Percentiles rank a stretch among this genome's conserved stretches.
Evolutionary conservation across 176 grass and related monocot genomes (phyloP).

Genomic region (Triticum timopheevii): DNA sequence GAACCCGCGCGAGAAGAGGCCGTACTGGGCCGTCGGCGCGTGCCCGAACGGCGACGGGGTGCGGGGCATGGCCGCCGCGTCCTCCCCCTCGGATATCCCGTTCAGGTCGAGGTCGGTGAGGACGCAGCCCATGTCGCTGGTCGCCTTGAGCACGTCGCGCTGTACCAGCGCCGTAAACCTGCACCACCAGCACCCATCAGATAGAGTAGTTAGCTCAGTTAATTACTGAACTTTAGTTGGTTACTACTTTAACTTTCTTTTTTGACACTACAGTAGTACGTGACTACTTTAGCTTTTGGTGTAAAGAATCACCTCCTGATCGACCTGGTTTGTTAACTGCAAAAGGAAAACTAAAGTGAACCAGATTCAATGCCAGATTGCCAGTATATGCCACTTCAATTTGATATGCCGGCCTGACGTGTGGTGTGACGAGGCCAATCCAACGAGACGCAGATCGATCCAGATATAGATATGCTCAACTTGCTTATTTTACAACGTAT

Average conservation of each 20-base stretch:
- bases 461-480: background rate
- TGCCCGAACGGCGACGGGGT: background rate
- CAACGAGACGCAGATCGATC: background rate
- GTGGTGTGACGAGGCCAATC: background rate
- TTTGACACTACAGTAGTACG: background rate
- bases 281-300: background rate
- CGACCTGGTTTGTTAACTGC: background rate
- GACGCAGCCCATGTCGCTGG: constrained; percentile 53
- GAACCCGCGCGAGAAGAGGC: constrained; percentile 31
- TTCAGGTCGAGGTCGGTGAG: constrained; percentile 23
- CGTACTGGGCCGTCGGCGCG: background rate
- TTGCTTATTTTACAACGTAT: background rate
- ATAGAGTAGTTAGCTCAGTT: background rate
- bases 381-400: background rate
- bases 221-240: background rate
- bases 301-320: background rate
- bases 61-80: constrained; percentile 11
- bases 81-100: constrained; percentile 28
- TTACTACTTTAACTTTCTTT: background rate
- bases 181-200: background rate
- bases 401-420: background rate
- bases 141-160: constrained; percentile 60
- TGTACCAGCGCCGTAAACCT: constrained; percentile 73
- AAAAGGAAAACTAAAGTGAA: background rate
- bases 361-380: no score